A percentile compares a stretch with the other conserved stretches of the same genome.
Conservation (phyloP, 192 early-diverging fungal species). For the Fimicolochytrium jonesii region DNA sequence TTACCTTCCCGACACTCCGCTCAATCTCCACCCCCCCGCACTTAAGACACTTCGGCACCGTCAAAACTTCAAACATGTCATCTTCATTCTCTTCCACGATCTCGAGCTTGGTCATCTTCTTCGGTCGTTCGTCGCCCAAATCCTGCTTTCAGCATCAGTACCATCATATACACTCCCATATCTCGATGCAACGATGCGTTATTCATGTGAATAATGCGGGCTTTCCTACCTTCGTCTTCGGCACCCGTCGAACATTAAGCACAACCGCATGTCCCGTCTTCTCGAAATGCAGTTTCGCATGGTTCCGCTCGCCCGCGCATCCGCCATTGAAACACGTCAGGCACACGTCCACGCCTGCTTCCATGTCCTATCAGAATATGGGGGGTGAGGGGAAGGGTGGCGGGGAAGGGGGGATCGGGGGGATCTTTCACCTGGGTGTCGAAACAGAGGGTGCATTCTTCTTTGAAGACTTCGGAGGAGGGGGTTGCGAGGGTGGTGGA, state of each 20-base stretch:
- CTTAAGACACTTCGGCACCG: conserved; percentile 72
- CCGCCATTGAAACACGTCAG: conserved; percentile 93
- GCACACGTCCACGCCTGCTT: conserved; percentile 86
- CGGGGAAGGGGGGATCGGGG: background rate
- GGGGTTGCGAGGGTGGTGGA: conserved; percentile 32
- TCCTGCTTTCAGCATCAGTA: background rate
- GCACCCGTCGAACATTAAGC: conserved; percentile 74
- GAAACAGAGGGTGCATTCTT: conserved; percentile 95
- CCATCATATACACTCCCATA: no score
- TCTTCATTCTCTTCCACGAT: conserved; percentile 73
- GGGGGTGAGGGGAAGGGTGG: no score
- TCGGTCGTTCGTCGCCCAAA: background rate
- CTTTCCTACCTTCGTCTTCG: conserved; percentile 1
- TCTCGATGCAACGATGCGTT: no score
- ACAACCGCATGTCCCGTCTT: conserved; percentile 74
- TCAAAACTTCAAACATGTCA: conserved; percentile 70
- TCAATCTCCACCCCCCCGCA: conserved; percentile 67
- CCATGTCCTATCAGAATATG: conserved; percentile 74
- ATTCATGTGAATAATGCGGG: conserved; percentile 13
- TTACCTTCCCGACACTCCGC: conserved; percentile 49
- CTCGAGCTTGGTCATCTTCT: conserved; percentile 90
- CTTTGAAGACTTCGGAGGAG: conserved; percentile 69
- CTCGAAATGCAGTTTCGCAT: conserved; percentile 71
- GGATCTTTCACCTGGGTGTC: conserved; percentile 72
- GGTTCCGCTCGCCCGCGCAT: conserved; percentile 64